Conservation (phyloP, 768 basidiomycete genomes). For the Exsudoporus frostii region DNA sequence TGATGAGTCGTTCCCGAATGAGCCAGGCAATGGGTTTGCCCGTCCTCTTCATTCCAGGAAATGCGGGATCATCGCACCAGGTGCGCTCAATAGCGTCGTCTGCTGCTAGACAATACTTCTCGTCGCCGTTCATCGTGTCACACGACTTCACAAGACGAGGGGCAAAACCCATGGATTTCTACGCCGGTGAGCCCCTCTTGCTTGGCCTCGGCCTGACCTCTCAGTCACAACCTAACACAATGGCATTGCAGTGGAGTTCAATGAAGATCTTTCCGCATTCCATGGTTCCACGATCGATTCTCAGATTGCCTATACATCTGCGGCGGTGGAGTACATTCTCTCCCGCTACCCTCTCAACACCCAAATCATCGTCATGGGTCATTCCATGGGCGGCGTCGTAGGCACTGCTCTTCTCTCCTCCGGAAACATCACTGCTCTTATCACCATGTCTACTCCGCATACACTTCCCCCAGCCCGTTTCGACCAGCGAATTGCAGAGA, state of each 20-base stretch:
- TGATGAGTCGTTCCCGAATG: slow-evolving; percentile 1
- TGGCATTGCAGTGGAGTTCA: slow-evolving; percentile 69
- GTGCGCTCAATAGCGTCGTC: slow-evolving; percentile 94
- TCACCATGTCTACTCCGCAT: slow-evolving; percentile 98
- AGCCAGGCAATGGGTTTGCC: slow-evolving; percentile 55
- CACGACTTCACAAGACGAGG: slow-evolving; percentile 46
- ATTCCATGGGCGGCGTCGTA: slow-evolving; percentile 97
- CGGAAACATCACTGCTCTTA: slow-evolving; percentile 63
- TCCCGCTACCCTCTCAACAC: slow-evolving; percentile 67
- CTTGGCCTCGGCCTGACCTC: neutral
- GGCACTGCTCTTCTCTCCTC: slow-evolving; percentile 76
- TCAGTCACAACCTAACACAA: neutral
- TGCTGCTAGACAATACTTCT: slow-evolving; percentile 75
- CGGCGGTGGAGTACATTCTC: slow-evolving; percentile 74
- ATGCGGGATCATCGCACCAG: slow-evolving; percentile 93
- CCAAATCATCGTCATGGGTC: slow-evolving; percentile 75
- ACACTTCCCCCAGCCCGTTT: slow-evolving; percentile 84
- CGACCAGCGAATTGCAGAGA: slow-evolving; percentile 71
- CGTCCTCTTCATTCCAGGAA: slow-evolving; percentile 96
- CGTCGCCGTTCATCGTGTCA: slow-evolving; percentile 54
- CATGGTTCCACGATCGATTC: slow-evolving; percentile 85
- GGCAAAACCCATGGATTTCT: slow-evolving; percentile 74
- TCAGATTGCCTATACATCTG: slow-evolving; percentile 71
- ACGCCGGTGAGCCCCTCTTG: slow-evolving; percentile 55
- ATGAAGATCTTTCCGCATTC: slow-evolving; percentile 95